Evolutionary conservation across 192 early-diverging fungal genomes (phyloP).

Genomic region (Diversispora epigaea): DNA sequence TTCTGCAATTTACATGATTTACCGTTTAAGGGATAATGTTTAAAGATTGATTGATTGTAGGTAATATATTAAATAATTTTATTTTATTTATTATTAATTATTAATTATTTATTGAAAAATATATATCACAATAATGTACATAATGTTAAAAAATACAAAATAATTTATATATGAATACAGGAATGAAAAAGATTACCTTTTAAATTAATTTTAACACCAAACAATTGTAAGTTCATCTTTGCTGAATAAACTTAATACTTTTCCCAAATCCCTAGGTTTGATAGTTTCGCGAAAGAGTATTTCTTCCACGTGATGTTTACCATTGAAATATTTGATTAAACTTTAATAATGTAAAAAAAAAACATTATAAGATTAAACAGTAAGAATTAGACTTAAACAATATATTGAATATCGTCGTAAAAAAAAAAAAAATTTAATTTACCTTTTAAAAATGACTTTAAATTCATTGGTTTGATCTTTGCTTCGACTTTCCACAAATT

Average conservation of each 20-base stretch:
- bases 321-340: slow-evolving; percentile 74
- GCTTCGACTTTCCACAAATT: slow-evolving; percentile 53
- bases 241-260: slow-evolving; percentile 16
- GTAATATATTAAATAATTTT: too few relatives aligned
- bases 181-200: too few relatives aligned
- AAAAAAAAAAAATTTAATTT: background rate
- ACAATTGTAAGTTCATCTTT: slow-evolving; percentile 16
- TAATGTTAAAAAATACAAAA: too few relatives aligned
- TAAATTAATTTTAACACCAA: background rate
- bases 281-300: slow-evolving; percentile 58
- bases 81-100: too few relatives aligned
- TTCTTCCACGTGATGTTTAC: slow-evolving; percentile 76
- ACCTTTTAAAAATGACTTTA: slow-evolving; percentile 58
- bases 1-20: too few relatives aligned
- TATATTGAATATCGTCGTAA: background rate
- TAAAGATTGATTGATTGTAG: too few relatives aligned
- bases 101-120: too few relatives aligned
- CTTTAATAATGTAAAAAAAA: slow-evolving; percentile 42
- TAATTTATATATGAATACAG: too few relatives aligned
- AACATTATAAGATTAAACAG: background rate
- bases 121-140: too few relatives aligned
- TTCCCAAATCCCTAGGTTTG: slow-evolving; percentile 19
- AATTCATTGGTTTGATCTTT: slow-evolving; percentile 58
- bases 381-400: background rate
- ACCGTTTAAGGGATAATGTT: too few relatives aligned